phyloP scores from a whole-genome alignment of 2,329 filamentous ascomycete genomes.

The Microsporum canis region DNA sequence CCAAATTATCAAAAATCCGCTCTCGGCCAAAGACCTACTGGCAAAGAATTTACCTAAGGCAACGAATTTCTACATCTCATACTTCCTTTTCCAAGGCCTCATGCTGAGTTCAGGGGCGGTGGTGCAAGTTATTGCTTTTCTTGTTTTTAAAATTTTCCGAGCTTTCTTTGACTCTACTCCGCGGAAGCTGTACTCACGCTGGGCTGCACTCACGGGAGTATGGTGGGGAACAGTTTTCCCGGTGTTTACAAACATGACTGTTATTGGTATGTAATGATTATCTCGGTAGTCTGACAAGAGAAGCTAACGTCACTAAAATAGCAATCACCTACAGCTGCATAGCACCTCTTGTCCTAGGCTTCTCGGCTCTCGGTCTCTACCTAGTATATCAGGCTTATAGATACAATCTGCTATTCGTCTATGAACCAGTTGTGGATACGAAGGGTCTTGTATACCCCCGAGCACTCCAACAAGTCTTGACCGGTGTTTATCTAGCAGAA shows the following conservation, averaged over 20 bases:
- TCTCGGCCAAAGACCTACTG: conserved; percentile 52
- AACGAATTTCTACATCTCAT: conserved; percentile 91
- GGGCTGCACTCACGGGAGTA: conserved; percentile 60
- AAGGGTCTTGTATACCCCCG: conserved; percentile 80
- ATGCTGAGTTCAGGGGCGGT: conserved; percentile 62
- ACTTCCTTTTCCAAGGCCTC: conserved; percentile 85
- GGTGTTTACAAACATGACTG: conserved; percentile 65
- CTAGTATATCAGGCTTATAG: conserved; percentile 79
- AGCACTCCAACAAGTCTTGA: conserved; percentile 71
- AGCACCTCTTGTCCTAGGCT: conserved; percentile 70
- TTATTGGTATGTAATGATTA: conserved; percentile 50
- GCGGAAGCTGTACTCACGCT: conserved; percentile 62
- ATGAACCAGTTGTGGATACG: conserved; percentile 69
- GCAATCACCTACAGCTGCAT: conserved; percentile 80
- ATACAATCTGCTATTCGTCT: conserved; percentile 83
- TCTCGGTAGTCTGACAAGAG: not conserved
- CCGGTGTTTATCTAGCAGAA: conserved; percentile 72
- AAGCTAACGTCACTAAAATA: conserved; percentile 22
- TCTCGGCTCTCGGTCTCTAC: conserved; percentile 64
- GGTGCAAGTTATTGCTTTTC: conserved; percentile 59
- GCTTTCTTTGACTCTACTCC: conserved; percentile 63
- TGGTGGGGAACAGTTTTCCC: conserved; percentile 79
- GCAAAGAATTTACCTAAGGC: conserved; percentile 68
- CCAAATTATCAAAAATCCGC: conserved; percentile 54
- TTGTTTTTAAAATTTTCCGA: conserved; percentile 61